Percentiles rank a stretch among this genome's conserved stretches.
Conservation (phyloP, 768 basidiomycete species). For the Kwoniella heveanensis region DNA sequence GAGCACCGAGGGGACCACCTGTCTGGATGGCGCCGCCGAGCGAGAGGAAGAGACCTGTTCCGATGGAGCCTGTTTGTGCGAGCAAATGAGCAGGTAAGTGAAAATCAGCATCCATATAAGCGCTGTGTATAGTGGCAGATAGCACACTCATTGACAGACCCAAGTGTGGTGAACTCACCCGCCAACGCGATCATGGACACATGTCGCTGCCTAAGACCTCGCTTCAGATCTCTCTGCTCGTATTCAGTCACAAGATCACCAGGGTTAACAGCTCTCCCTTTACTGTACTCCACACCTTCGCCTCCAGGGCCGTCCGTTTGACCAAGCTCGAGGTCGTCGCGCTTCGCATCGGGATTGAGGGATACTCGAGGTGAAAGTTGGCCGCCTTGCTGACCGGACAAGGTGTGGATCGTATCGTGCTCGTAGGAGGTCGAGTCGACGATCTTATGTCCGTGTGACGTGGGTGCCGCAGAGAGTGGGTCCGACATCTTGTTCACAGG, state of each 20-base stretch:
- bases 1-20: constrained; percentile 63
- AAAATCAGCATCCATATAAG: no score
- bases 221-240: constrained; percentile 14
- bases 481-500: neutral
- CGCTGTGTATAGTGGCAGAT: no score
- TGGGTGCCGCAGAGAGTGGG: neutral
- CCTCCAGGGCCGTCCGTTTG: neutral
- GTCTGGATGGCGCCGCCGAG: constrained; percentile 60
- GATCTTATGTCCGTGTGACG: neutral
- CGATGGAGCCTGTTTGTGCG: constrained; percentile 44
- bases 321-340: neutral
- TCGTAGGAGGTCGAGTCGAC: neutral
- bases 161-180: no score
- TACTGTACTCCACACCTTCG: neutral
- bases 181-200: constrained; percentile 24
- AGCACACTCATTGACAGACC: no score
- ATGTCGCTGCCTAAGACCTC: constrained; percentile 18
- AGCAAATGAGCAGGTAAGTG: no score
- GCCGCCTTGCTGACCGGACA: neutral
- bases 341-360: neutral
- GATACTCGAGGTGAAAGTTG: neutral
- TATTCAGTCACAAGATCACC: constrained; percentile 21
- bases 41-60: constrained; percentile 65
- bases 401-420: neutral
- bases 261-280: constrained; percentile 6